phyloP scores from a whole-genome alignment of 228 moss, liverwort and hornwort genomes.

The Sphagnum magellanicum region DNA sequence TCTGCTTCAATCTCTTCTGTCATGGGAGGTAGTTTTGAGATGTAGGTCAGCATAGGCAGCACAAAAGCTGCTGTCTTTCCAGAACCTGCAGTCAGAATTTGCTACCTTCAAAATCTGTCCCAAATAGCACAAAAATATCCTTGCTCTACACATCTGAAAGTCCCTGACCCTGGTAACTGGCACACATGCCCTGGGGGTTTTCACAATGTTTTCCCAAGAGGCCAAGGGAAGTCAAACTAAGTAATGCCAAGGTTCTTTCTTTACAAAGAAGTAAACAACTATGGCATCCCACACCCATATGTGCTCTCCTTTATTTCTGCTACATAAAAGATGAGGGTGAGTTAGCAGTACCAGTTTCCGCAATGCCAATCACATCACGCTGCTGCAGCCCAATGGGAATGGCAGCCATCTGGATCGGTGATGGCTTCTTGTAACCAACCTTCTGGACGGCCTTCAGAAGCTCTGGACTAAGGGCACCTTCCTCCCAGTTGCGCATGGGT shows the following conservation, averaged over 20 bases:
- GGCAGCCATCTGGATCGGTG: conserved; percentile 99
- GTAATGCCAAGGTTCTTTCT: too few relatives aligned
- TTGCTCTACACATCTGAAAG: too few relatives aligned
- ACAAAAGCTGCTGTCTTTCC: conserved; percentile 99
- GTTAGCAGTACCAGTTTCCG: conserved; percentile 68
- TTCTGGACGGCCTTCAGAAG: conserved; percentile 87
- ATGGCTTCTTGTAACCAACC: conserved; percentile 97
- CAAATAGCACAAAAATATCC: too few relatives aligned
- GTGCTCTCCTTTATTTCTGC: too few relatives aligned
- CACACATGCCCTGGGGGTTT: too few relatives aligned
- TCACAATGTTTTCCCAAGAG: too few relatives aligned
- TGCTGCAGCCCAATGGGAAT: conserved; percentile 98
- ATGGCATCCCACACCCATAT: too few relatives aligned
- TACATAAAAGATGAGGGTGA: too few relatives aligned
- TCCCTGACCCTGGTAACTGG: too few relatives aligned
- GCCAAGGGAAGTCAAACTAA: too few relatives aligned
- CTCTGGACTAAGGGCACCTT: conserved; percentile 85
- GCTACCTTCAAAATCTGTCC: too few relatives aligned
- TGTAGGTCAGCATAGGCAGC: conserved; percentile 97
- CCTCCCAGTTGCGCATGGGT: conserved; percentile 97
- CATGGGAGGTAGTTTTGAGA: conserved; percentile 98
- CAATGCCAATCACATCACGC: conserved; percentile 97
- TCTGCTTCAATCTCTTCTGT: conserved; percentile 99
- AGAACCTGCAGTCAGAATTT: conserved; percentile 50
- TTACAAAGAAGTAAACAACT: too few relatives aligned